Evolutionary conservation across 352 stramenopile species (phyloP).

Genomic region (Elongisporangium prolatum): DNA sequence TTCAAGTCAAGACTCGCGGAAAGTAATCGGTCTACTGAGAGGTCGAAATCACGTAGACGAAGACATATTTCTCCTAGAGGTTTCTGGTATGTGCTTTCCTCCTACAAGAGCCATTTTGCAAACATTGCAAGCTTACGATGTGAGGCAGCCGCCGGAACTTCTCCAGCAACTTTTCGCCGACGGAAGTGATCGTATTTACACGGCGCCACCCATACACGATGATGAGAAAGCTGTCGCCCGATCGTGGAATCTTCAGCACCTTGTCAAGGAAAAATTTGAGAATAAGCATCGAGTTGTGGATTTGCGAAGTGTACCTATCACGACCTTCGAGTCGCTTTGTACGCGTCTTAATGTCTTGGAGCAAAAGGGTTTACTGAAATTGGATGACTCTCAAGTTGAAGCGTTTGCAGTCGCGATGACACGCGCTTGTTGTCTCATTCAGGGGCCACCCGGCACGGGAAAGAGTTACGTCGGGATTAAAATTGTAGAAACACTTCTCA

Average conservation of each 20-base stretch:
- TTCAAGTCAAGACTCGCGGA: neutral
- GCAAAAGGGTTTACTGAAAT: neutral
- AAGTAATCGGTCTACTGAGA: neutral
- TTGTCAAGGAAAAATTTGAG: neutral
- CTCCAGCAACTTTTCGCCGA: neutral
- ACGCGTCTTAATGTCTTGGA: neutral
- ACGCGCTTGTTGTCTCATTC: no score
- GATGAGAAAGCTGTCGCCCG: neutral
- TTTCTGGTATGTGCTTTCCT: neutral
- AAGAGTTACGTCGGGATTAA: no score
- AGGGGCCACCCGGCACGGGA: no score
- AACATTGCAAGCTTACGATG: neutral
- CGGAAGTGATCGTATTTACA: neutral
- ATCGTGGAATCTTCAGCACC: neutral
- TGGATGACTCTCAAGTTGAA: no score
- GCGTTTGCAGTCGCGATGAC: no score
- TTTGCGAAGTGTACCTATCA: neutral
- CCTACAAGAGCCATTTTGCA: neutral
- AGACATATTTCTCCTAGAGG: neutral
- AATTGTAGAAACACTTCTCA: no score
- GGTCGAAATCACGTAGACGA: neutral
- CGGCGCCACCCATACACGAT: neutral
- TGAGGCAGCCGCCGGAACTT: neutral
- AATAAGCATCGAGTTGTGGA: neutral
- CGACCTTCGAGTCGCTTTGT: neutral